Conservation (phyloP, 768 basidiomycete genomes). For the Podaxis mareebaensis region DNA sequence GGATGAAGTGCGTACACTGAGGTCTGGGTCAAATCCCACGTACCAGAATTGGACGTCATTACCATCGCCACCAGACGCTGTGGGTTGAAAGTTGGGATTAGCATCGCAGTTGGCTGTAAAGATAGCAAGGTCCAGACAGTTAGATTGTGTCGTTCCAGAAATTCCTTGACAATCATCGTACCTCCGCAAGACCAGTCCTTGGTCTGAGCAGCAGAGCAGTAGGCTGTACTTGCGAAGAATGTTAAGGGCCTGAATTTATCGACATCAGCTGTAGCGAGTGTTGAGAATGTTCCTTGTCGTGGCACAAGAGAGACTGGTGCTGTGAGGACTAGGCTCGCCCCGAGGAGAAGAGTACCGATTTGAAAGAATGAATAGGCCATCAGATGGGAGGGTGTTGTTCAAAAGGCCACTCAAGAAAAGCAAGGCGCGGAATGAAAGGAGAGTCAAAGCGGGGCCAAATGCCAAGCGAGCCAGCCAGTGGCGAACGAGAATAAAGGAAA, state of each 20-base stretch:
- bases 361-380: conserved; percentile 10
- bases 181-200: conserved; percentile 53
- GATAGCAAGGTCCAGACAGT: conserved; percentile 18
- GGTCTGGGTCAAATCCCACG: conserved; percentile 40
- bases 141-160: conserved; percentile 41
- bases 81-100: conserved; percentile 46
- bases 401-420: not conserved
- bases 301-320: conserved; percentile 23
- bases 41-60: conserved; percentile 43
- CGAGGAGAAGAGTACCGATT: conserved; percentile 4
- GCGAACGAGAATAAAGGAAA: not conserved
- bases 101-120: conserved; percentile 43
- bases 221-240: conserved; percentile 47
- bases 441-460: not conserved
- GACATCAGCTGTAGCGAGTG: conserved; percentile 40
- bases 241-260: conserved; percentile 45
- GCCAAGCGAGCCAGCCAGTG: not conserved
- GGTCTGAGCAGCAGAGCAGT: conserved; percentile 44
- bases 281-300: conserved; percentile 27
- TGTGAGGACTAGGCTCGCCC: conserved; percentile 18
- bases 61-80: conserved; percentile 53
- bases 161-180: conserved; percentile 20
- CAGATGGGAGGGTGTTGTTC: not conserved
- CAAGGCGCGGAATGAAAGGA: not conserved
- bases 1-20: conserved; percentile 23